Evolutionary conservation across 2,329 filamentous ascomycete species (phyloP), one percentile per base, ranked within the genome.

Genomic region (Pseudocercospora eumusae): DNA sequence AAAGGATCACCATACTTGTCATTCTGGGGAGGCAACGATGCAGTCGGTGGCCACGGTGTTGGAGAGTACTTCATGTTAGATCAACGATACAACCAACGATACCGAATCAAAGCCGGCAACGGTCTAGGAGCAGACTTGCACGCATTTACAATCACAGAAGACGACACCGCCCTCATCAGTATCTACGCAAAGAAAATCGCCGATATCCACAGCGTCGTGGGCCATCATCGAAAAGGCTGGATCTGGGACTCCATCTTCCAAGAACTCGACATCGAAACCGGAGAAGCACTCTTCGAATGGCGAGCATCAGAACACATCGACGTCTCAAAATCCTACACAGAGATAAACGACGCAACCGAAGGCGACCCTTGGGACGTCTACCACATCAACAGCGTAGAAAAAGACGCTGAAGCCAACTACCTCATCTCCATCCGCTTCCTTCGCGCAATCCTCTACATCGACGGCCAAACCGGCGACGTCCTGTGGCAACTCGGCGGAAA

Each of bases 241-340:
- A 70, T 74, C 23, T 74, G 71, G 73, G 71, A 74, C 55, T 69
- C 69, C 18, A 54, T 74, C 2, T 73, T 74, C 56, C 73, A 75
- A 57, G 72, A 73, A 50, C 64, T 84, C 20, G 78, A 84, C 63
- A 79, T 84, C 28, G 75, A 80, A 23, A 84, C 81, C 5, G 83
- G 83, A 2, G 75, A 82, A 28, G 69, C 85, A 1, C 64, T 85
- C 6, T 86, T 86, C 65, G 81, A 86, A 65, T 86, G 84, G 84
- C 77, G 77, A 36, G 82, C 81, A 62, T 75, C 85, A 1, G 82
- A 85, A 42, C 81, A 86, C 69, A 75, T 84, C 42, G 72, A 75
- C 18, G 78, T 81, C 3, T 75, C 77, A 42, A 80, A 81, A 76
- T 71, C 69, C 4, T 73, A 70, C 13, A 70, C 71, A 27, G 73